These are phyloP conservation scores for Macaranga tanarius DNA, from an alignment of 441 rosid genomes.

Conservation along the genomic window DNA sequence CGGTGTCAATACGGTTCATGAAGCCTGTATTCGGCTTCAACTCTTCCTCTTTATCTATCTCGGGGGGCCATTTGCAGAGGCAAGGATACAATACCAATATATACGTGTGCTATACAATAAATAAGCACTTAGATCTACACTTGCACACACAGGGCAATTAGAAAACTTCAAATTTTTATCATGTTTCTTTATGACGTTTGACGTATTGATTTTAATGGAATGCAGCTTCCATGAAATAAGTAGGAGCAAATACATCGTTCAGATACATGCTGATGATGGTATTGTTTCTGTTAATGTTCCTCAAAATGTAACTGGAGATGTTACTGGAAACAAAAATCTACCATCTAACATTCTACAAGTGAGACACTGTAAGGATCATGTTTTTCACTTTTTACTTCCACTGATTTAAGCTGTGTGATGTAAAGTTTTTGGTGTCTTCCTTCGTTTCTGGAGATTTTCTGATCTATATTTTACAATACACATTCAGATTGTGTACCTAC, in stretches of 20 bases:
- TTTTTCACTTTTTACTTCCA: conserved; percentile 6
- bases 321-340: conserved; percentile 80
- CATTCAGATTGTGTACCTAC: conserved; percentile 63
- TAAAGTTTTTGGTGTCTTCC: conserved; percentile 1
- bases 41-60: conserved; percentile 63
- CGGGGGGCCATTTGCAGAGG: conserved; percentile 84
- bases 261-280: conserved; percentile 56
- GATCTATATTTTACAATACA: conserved; percentile 5
- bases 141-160: too few species aligned
- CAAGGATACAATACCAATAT: conserved; percentile 34
- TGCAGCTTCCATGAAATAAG: conserved; percentile 76
- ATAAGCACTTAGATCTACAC: not conserved
- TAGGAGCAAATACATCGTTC: conserved; percentile 54
- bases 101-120: not conserved
- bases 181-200: not conserved
- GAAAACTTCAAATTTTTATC: not conserved
- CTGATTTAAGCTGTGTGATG: not conserved
- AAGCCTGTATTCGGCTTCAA: conserved; percentile 92
- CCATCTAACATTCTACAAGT: conserved; percentile 76
- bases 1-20: conserved; percentile 61
- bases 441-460: conserved; percentile 21
- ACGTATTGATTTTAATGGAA: conserved; percentile 18
- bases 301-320: conserved; percentile 75
- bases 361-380: conserved; percentile 60
- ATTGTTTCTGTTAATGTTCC: conserved; percentile 56